Evolutionary conservation across 2,329 filamentous ascomycete species (phyloP).

Genomic region (Knufia petricola): DNA sequence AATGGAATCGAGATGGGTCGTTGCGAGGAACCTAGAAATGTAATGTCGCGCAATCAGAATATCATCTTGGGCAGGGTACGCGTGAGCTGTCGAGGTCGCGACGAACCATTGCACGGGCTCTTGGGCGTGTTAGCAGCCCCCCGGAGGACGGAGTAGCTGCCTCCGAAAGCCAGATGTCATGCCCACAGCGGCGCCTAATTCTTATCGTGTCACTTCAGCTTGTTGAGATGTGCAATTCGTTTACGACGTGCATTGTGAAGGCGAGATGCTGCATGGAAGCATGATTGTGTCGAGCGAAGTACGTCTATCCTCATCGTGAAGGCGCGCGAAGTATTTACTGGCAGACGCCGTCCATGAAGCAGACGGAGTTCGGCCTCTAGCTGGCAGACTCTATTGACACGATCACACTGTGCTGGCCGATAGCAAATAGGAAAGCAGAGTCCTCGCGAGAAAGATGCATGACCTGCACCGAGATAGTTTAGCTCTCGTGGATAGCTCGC

Average conservation of each 20-base stretch:
- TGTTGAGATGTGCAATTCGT: no score
- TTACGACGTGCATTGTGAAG: no score
- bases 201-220: no score
- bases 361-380: background rate
- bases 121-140: background rate
- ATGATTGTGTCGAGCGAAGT: background rate
- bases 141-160: background rate
- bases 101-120: conserved; percentile 7
- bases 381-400: background rate
- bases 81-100: background rate
- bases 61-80: background rate
- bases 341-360: background rate
- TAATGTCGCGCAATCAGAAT: background rate
- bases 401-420: conserved; percentile 5
- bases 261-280: background rate
- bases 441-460: background rate
- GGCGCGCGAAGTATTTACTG: background rate
- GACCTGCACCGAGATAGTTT: conserved; percentile 6
- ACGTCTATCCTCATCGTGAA: background rate
- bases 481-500: conserved; percentile 1
- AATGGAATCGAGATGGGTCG: conserved; percentile 7
- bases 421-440: conserved; percentile 1
- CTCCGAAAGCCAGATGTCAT: background rate
- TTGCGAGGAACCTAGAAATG: conserved; percentile 22
- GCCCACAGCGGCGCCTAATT: background rate